Percentiles rank a stretch among this genome's conserved stretches.
Conservation (phyloP, 2,329 filamentous ascomycete species). For the Colletotrichum caudatum region DNA sequence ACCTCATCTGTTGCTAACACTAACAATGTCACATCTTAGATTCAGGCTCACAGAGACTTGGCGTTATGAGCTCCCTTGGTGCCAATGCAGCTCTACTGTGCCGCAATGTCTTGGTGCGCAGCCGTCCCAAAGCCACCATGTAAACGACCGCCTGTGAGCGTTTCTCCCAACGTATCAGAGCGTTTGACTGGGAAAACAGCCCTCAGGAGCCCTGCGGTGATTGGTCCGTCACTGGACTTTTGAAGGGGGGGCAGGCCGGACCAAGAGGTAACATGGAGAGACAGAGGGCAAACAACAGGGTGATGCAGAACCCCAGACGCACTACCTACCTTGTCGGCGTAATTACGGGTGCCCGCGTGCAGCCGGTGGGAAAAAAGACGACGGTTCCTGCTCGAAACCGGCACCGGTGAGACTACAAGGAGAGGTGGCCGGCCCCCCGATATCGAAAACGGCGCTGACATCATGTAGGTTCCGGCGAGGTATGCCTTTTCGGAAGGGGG, state of each 20-base stretch:
- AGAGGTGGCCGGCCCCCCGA: background rate
- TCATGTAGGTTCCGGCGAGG: conserved; percentile 3
- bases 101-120: background rate
- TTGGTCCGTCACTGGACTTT: background rate
- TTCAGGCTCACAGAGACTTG: background rate
- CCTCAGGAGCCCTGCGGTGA: too few species aligned
- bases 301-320: background rate
- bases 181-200: background rate
- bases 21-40: background rate
- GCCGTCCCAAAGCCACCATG: background rate
- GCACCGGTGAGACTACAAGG: background rate
- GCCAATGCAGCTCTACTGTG: background rate
- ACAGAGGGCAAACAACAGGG: background rate
- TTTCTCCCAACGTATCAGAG: background rate
- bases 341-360: background rate
- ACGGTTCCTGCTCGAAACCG: conserved; percentile 2
- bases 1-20: background rate
- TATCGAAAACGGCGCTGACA: conserved; percentile 19
- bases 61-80: background rate
- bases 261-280: background rate
- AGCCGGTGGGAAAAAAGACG: background rate
- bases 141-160: background rate
- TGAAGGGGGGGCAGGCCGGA: background rate
- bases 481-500: background rate
- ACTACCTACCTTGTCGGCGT: background rate